Conservation (phyloP, 371 early-diverging fungal genomes). For the Mycotypha africana region DNA sequence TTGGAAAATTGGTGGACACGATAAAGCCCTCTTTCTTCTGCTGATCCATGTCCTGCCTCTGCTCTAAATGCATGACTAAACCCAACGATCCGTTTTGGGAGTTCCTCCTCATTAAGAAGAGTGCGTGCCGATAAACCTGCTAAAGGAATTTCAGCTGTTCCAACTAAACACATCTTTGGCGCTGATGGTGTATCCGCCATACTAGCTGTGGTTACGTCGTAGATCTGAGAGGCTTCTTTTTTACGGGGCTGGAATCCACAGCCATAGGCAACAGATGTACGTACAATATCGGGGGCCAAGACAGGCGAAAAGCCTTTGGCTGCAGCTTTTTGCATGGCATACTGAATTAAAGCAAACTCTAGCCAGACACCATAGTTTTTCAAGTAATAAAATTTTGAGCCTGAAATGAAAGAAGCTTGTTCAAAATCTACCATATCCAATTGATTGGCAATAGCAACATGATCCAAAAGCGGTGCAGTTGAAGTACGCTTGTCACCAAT, state of each 20-base stretch:
- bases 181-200: conserved; percentile 22
- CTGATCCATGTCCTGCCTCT: conserved; percentile 85
- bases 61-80: conserved; percentile 85
- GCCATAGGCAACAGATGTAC: conserved; percentile 71
- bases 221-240: conserved; percentile 80
- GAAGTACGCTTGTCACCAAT: conserved; percentile 30
- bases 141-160: conserved; percentile 91
- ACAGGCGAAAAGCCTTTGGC: conserved; percentile 72
- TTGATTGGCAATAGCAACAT: conserved; percentile 55
- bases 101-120: conserved; percentile 40
- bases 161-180: conserved; percentile 68
- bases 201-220: conserved; percentile 59
- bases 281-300: conserved; percentile 85
- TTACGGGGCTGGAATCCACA: conserved; percentile 89
- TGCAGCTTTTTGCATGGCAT: conserved; percentile 72
- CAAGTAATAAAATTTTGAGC: conserved; percentile 84
- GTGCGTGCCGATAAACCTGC: conserved; percentile 76
- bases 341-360: conserved; percentile 84
- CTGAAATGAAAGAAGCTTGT: conserved; percentile 77
- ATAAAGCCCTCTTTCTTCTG: conserved; percentile 84
- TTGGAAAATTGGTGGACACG: conserved; percentile 94
- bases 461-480: conserved; percentile 44
- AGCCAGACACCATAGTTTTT: conserved; percentile 79
- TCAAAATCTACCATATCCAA: conserved; percentile 79
- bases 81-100: conserved; percentile 76